phyloP scores from a whole-genome alignment of 805 yeast species.

The Saccharomycopsis sp. region DNA sequence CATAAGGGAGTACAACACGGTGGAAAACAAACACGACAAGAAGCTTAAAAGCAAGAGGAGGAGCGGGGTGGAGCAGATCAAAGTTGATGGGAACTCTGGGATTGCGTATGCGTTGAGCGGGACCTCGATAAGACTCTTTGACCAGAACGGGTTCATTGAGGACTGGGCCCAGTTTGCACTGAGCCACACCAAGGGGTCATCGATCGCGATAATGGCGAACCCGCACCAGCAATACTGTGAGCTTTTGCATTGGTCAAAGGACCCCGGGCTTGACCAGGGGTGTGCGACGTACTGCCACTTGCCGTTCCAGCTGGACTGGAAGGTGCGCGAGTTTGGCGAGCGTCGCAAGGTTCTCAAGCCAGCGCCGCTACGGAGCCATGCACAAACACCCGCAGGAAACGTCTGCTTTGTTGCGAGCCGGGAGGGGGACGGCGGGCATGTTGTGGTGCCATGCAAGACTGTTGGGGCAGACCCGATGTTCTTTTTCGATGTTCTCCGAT shows the following conservation, averaged over 20 bases:
- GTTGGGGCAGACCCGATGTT: too few relatives aligned
- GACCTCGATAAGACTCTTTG: not conserved
- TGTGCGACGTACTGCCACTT: too few relatives aligned
- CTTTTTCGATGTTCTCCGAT: not conserved
- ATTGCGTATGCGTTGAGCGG: not conserved
- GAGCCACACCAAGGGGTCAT: not conserved
- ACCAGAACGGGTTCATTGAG: not conserved
- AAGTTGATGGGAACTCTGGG: not conserved
- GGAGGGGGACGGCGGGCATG: too few relatives aligned
- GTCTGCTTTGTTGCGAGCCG: too few relatives aligned
- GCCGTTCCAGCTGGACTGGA: too few relatives aligned
- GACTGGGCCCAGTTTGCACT: not conserved
- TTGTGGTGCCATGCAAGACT: too few relatives aligned
- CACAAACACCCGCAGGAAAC: too few relatives aligned
- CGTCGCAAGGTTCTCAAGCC: too few relatives aligned
- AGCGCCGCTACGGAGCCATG: too few relatives aligned
- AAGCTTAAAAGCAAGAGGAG: not conserved
- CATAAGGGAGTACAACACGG: not conserved
- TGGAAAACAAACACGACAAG: not conserved
- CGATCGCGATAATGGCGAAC: not conserved
- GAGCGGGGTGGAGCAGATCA: constrained; percentile 1
- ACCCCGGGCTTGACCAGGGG: too few relatives aligned
- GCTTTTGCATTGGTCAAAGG: too few relatives aligned
- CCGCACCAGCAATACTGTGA: not conserved
- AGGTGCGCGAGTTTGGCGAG: too few relatives aligned